Base-by-base conservation (phyloP, 805 yeast species). In the Nakazawaea siamensis region DNA sequence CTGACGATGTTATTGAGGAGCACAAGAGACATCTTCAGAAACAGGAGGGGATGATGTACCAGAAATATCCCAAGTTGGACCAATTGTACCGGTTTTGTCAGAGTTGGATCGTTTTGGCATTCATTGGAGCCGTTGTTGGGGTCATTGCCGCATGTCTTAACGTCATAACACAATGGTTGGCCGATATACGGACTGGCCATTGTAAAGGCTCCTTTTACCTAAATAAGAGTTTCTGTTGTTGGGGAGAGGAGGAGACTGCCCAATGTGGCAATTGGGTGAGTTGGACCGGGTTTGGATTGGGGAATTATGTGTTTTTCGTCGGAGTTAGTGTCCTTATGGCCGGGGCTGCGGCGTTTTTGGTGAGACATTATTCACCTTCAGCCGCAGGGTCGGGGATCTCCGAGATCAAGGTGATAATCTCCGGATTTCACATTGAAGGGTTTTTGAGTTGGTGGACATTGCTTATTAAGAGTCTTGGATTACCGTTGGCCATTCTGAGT, bases 311-410 rank as follows among this genome's bases (percentile, higher is more conserved):
- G 2, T 50, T 72, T 0, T 90, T 78, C 48, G 66, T 85, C 3
- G 7, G 60, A 0, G 55, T 79, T 1, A 80, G 94, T 4, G 58
- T 77, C 1, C 12, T 61, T 0, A 76, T 90, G 46, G 82, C 92
- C 3, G 54, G 66, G 7, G 44, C 67, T 9, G 78, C 95, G 1
- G 85, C 90, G 0, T 51, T 67, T 11, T 50, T 87, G 24, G 95
- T 94, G 30, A 66, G 73, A 44, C 53, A 54, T 11, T 76, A 74
- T 45, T 88, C 95, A 0, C 95, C 95, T 1, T 67, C 78, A 35
- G 97, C 98, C 2, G 94, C 97, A 1, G 99, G 99, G 1, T 83
- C 95, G 5, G 99, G 99, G 0, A 94, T 92, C 33, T 82, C 97
- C 12, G 99, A 92, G 57, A 90, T 92, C 52, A 92, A 94, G 57